Evolutionary conservation across 1,284 basidiomycete genomes (phyloP).

Genomic region (Boletus nobilissimus): DNA sequence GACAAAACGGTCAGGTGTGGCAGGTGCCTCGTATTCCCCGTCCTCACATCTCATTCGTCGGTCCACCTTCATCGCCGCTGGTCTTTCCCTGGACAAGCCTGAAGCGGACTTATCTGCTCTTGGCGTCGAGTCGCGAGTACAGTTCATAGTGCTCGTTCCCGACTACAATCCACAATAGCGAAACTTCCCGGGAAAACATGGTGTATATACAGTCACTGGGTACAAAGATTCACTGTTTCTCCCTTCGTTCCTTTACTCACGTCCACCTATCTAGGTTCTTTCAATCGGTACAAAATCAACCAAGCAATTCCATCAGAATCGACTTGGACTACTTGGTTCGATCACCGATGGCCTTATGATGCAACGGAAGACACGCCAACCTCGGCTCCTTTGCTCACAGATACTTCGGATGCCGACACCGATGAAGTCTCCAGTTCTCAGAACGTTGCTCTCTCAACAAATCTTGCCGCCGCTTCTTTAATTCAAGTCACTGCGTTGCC

Average conservation of each 20-base stretch:
- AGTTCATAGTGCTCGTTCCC: conserved; percentile 52
- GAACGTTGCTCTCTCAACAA: conserved; percentile 5
- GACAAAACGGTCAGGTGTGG: conserved; percentile 71
- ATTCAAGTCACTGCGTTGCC: conserved; percentile 54
- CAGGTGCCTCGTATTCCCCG: conserved; percentile 72
- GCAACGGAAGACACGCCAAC: conserved; percentile 14
- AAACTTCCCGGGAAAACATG: conserved; percentile 11
- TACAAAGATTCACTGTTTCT: conserved; percentile 19
- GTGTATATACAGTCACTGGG: conserved; percentile 34
- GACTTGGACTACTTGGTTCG: conserved; percentile 17
- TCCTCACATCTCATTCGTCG: conserved; percentile 74
- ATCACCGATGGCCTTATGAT: conserved; percentile 11
- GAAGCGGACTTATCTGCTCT: conserved; percentile 73
- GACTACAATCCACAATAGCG: conserved; percentile 42
- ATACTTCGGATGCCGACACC: background rate
- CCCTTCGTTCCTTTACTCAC: conserved; percentile 15
- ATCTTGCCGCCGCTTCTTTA: conserved; percentile 21
- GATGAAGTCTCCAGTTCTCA: background rate
- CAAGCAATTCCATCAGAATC: conserved; percentile 28
- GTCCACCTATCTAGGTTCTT: conserved; percentile 21
- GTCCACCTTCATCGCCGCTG: conserved; percentile 78
- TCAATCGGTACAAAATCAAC: conserved; percentile 26
- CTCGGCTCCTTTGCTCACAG: background rate
- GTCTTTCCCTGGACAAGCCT: conserved; percentile 68
- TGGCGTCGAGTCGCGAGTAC: conserved; percentile 69